A percentile compares a stretch with the other conserved stretches of the same genome.
Conservation (phyloP, 2,329 filamentous ascomycete genomes). For the Diaporthe nobilis region DNA sequence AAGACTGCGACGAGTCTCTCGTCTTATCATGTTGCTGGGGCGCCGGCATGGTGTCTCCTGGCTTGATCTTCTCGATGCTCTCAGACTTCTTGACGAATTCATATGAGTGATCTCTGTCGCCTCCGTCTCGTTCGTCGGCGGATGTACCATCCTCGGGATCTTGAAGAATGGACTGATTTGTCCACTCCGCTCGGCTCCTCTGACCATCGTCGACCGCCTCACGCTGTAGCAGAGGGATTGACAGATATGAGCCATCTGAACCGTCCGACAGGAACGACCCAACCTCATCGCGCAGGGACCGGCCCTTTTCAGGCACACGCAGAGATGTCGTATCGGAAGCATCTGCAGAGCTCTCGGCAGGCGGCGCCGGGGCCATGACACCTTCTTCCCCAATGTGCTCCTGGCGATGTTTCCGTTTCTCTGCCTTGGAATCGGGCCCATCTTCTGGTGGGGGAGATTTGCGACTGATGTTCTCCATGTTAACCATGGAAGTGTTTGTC, state of each 20-base stretch:
- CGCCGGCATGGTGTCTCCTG: constrained; percentile 46
- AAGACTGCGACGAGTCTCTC: constrained; percentile 53
- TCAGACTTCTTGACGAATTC: constrained; percentile 68
- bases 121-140: constrained; percentile 41
- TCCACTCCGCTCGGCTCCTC: constrained; percentile 64
- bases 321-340: constrained; percentile 43
- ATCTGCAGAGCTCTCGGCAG: constrained; percentile 43
- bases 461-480: constrained; percentile 5
- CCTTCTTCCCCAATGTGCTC: constrained; percentile 61
- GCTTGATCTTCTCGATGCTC: constrained; percentile 62
- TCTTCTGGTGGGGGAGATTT: constrained; percentile 37
- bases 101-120: constrained; percentile 61
- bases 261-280: constrained; percentile 69
- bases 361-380: constrained; percentile 49
- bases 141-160: constrained; percentile 56
- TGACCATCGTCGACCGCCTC: constrained; percentile 68
- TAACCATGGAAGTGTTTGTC: constrained; percentile 19
- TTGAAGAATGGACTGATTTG: constrained; percentile 67
- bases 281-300: constrained; percentile 52
- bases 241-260: constrained; percentile 82
- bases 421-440: constrained; percentile 49
- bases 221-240: constrained; percentile 82
- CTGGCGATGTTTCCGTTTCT: constrained; percentile 62
- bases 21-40: constrained; percentile 46
- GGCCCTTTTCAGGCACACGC: constrained; percentile 43